A percentile compares a stretch with the other conserved stretches of the same genome.
phyloP scores from a whole-genome alignment of 768 basidiomycete species.

The Podaxis sp. region DNA sequence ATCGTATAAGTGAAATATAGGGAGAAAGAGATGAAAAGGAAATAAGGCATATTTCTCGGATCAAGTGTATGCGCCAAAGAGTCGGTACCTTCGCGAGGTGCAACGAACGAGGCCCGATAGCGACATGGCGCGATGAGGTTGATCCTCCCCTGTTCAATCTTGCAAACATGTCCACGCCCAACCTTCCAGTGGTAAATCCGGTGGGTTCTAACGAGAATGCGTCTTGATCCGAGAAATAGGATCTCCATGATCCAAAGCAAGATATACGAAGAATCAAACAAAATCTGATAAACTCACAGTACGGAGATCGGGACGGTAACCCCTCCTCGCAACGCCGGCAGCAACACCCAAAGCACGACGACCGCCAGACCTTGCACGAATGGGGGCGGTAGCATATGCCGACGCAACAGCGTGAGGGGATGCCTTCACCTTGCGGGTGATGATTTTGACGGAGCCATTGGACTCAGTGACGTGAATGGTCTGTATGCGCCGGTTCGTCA shows the following conservation, averaged over 20 bases:
- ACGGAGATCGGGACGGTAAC: constrained; percentile 79
- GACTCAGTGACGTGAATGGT: constrained; percentile 64
- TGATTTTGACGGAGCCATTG: constrained; percentile 56
- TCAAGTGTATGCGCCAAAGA: constrained; percentile 66
- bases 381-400: constrained; percentile 46
- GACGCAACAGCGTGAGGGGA: constrained; percentile 49
- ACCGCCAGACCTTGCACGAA: constrained; percentile 69
- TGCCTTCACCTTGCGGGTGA: constrained; percentile 64
- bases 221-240: constrained; percentile 25
- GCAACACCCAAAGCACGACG: constrained; percentile 72
- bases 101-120: constrained; percentile 75
- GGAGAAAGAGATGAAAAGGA: constrained; percentile 14
- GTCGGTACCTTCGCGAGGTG: constrained; percentile 64
- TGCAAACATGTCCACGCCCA: constrained; percentile 95
- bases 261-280: constrained; percentile 17
- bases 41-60: constrained; percentile 8
- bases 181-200: constrained; percentile 70
- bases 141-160: constrained; percentile 66
- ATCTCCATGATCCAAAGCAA: background rate
- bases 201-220: constrained; percentile 95
- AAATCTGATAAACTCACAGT: constrained; percentile 47
- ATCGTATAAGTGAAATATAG: constrained; percentile 7
- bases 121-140: constrained; percentile 66
- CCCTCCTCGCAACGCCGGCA: constrained; percentile 56
- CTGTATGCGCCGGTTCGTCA: constrained; percentile 34